Evolutionary conservation across 306 rosid species (phyloP).

Genomic region (Lathyrus sativus): DNA sequence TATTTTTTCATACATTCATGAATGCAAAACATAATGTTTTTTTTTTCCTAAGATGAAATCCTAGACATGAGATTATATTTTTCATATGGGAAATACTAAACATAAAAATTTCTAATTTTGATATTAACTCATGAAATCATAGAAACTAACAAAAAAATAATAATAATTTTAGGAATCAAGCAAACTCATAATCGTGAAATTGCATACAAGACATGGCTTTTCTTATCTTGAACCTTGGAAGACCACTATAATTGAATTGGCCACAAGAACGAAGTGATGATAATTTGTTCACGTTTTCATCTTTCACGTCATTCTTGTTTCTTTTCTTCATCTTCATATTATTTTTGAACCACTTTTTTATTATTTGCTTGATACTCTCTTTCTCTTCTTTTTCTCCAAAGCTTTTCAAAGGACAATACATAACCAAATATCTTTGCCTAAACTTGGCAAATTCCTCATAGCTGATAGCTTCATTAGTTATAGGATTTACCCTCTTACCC

Average conservation of each 20-base stretch:
- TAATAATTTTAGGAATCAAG: no score
- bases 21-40: no score
- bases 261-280: neutral
- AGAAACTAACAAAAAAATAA: no score
- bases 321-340: neutral
- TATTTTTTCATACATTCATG: no score
- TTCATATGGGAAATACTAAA: no score
- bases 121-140: no score
- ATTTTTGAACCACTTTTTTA: neutral
- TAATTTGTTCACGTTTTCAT: neutral
- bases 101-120: no score
- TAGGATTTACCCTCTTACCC: neutral
- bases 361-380: neutral
- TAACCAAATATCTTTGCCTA: slow-evolving; percentile 1
- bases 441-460: neutral
- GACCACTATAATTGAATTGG: neutral
- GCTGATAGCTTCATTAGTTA: neutral
- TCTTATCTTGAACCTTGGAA: no score
- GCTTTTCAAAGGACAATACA: neutral
- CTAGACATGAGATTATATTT: no score
- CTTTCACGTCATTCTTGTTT: neutral
- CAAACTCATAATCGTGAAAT: no score
- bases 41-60: no score
- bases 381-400: neutral
- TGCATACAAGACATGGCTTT: no score